Percentiles rank a stretch among this genome's conserved stretches.
phyloP scores from a whole-genome alignment of 441 rosid species.

The Metrosideros polymorpha region DNA sequence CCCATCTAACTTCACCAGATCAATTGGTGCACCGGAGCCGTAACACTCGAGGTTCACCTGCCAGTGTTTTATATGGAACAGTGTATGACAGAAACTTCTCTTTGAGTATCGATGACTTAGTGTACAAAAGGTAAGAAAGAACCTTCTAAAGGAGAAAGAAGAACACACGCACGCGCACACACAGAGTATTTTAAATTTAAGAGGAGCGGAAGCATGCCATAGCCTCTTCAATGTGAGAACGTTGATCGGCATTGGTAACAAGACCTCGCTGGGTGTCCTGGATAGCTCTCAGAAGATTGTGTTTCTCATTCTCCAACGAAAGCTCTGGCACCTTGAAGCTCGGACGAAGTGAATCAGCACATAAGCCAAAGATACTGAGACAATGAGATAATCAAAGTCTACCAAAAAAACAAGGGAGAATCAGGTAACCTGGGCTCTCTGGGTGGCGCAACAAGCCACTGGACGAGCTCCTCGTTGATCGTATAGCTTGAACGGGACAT shows the following conservation, averaged over 20 bases:
- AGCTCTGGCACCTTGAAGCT: conserved; percentile 38
- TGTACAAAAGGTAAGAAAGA: too few species aligned
- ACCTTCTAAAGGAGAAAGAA: neutral
- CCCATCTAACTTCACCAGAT: conserved; percentile 69
- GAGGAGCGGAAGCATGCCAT: conserved; percentile 29
- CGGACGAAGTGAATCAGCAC: neutral
- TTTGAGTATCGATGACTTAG: neutral
- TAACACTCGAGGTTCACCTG: conserved; percentile 70
- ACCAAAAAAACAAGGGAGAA: neutral
- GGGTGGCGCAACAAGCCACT: conserved; percentile 38
- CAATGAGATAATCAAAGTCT: neutral
- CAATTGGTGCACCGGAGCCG: conserved; percentile 51
- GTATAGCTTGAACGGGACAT: conserved; percentile 6
- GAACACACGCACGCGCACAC: too few species aligned
- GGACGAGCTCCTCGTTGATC: conserved; percentile 21
- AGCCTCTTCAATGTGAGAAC: conserved; percentile 73
- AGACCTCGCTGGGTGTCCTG: conserved; percentile 77
- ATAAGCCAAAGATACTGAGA: neutral
- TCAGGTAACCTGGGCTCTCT: conserved; percentile 31
- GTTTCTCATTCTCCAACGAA: conserved; percentile 64
- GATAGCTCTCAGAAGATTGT: conserved; percentile 46
- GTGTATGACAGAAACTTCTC: neutral
- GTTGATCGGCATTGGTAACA: conserved; percentile 56
- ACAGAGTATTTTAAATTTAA: neutral
- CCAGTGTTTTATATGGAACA: conserved; percentile 3